Base-by-base conservation (phyloP, 2,329 filamentous ascomycete species). In the Alternaria consortialis region DNA sequence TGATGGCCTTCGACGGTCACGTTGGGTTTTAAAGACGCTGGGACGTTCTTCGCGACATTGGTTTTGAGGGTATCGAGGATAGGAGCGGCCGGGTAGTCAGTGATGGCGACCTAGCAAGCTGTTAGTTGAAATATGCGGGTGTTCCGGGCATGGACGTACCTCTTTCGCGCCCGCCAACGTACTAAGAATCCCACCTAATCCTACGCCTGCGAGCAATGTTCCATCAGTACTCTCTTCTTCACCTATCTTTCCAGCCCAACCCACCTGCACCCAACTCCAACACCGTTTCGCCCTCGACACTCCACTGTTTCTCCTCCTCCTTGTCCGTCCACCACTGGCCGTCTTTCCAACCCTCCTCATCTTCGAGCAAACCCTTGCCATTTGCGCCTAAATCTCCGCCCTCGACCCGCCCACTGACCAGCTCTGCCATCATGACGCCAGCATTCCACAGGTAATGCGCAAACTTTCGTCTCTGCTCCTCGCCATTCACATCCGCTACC, bases 381-480 rank as follows among this genome's bases (percentile, higher is more conserved):
- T 69, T 72, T 7, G 65, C 59, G n/a, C 67, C 60, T 40, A 65
- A 25, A 25, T 50, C 46, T 12, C 50, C 60, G 5, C 64, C 61
- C 15, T 43, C 52, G 15, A 61, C 50, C 60, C 61, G 42, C 37
- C 78, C 79, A 5, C 76, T 79, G 31, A 83, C 72, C 42, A 83
- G 59, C 68, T 84, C 82, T 5, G 75, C 81, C 76, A 83, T 75
- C 65, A 83, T 71, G 29, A 84, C 71, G 0, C 81, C 80, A 7
- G 89, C 83, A 77, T 93, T 93, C 90, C 90, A 93, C 27, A 92
- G 78, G 75, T 89, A 91, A 73, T 93, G 90, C 63, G 88, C 87
- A 73, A 91, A 92, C 44, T 92, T 83, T 20, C 78, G 76, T 51
- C 88, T 80, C 68, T 88, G 85, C 31, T 83, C 78, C 56, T 88